Evolutionary conservation across 2,329 filamentous ascomycete species (phyloP).

Genomic region (Verticillium alfalfae): DNA sequence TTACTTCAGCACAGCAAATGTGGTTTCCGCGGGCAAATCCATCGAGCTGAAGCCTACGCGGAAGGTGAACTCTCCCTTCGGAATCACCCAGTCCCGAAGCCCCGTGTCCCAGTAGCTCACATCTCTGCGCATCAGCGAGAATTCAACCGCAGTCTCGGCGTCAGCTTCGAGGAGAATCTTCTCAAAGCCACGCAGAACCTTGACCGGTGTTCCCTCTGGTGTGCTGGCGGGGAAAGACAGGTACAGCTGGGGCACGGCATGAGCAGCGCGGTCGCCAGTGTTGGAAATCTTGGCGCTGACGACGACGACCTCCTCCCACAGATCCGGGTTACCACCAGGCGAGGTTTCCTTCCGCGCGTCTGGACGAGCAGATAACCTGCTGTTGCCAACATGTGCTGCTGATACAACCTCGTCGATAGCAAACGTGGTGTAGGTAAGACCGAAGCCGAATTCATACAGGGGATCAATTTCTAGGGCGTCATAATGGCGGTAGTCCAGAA

Average conservation of each 20-base stretch:
- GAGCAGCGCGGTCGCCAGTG: no score
- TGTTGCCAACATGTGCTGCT: constrained; percentile 12
- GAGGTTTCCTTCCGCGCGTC: constrained; percentile 26
- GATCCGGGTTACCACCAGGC: constrained; percentile 46
- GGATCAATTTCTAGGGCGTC: constrained; percentile 39
- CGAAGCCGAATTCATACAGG: constrained; percentile 49
- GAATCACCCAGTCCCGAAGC: constrained; percentile 44
- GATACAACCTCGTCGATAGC: constrained; percentile 9
- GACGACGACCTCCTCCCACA: constrained; percentile 47
- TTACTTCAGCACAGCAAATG: background rate
- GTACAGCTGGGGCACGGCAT: no score
- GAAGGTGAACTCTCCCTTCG: constrained; percentile 22
- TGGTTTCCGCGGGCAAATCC: background rate
- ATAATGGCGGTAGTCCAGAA: constrained; percentile 51
- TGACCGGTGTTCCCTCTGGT: constrained; percentile 23
- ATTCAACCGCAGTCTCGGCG: constrained; percentile 58
- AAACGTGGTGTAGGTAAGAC: constrained; percentile 44
- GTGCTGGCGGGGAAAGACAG: constrained; percentile 9
- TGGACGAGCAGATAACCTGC: constrained; percentile 21
- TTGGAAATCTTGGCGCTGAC: constrained; percentile 20
- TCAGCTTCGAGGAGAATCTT: constrained; percentile 67
- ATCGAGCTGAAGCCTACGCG: constrained; percentile 12
- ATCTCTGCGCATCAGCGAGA: constrained; percentile 70
- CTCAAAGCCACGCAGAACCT: constrained; percentile 74
- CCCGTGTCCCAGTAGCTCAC: constrained; percentile 77